A percentile compares a stretch with the other conserved stretches of the same genome.
Conservation (phyloP, 306 rosid species). For the Elaeagnus macrophylla region DNA sequence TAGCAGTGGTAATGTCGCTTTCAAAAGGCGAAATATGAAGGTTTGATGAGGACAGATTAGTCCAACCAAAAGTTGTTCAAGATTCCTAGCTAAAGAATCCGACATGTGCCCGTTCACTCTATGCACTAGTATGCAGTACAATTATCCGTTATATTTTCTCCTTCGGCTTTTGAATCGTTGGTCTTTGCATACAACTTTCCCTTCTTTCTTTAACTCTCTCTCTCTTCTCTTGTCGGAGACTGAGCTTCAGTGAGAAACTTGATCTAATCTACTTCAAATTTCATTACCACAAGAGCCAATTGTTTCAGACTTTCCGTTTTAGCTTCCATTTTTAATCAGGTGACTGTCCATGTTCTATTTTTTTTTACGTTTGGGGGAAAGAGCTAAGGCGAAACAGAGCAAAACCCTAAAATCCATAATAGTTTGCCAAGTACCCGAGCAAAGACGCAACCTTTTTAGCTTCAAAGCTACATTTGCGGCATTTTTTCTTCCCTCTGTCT, state of each 20-base stretch:
- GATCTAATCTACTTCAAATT: constrained; percentile 13
- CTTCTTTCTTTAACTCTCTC: constrained; percentile 3
- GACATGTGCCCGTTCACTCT: constrained; percentile 24
- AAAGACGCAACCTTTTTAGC: constrained; percentile 13
- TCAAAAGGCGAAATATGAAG: neutral
- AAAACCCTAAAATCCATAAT: constrained; percentile 4
- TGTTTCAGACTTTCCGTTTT: neutral
- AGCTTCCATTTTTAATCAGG: too few species aligned
- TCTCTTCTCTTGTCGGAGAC: neutral
- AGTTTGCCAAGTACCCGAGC: neutral
- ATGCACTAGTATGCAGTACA: constrained; percentile 14
- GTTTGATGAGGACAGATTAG: constrained; percentile 24
- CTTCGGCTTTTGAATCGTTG: neutral
- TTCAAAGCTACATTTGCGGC: neutral
- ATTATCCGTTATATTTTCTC: constrained; percentile 17
- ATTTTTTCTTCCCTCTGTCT: neutral
- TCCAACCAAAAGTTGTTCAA: constrained; percentile 10
- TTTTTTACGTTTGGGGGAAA: constrained; percentile 2
- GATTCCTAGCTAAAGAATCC: constrained; percentile 29
- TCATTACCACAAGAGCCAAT: neutral
- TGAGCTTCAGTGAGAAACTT: constrained; percentile 4
- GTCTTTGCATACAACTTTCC: constrained; percentile 2
- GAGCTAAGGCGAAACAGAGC: neutral
- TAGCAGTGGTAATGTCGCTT: neutral
- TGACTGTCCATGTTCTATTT: neutral